Percentiles rank a stretch among this genome's conserved stretches.
Evolutionary conservation across 148 eudicot species (phyloP).

Genomic region (Hydrangea macrophylla): DNA sequence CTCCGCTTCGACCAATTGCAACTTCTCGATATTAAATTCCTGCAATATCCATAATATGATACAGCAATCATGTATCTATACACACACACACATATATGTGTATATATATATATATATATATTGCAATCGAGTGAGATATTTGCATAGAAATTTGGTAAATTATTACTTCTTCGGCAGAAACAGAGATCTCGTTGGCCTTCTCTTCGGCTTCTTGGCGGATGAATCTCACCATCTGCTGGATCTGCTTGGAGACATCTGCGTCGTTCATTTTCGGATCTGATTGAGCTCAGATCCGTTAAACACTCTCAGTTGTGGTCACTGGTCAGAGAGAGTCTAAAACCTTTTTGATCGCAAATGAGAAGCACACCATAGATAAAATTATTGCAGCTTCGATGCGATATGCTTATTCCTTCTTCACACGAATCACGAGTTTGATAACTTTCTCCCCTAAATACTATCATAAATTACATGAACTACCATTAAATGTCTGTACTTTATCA

Average conservation of each 20-base stretch:
- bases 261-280: conserved; percentile 60
- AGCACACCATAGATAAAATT: no score
- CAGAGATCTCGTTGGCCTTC: conserved; percentile 84
- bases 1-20: conserved; percentile 89
- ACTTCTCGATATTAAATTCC: conserved; percentile 91
- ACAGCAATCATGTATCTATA: no score
- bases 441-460: no score
- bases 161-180: conserved; percentile 69
- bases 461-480: no score
- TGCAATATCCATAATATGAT: conserved; percentile 10
- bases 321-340: background rate
- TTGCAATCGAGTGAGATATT: background rate
- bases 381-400: no score
- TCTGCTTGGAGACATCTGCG: conserved; percentile 81
- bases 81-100: background rate
- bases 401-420: no score
- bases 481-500: no score
- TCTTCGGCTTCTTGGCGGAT: conserved; percentile 91
- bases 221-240: conserved; percentile 88
- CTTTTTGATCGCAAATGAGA: background rate
- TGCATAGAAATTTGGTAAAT: background rate
- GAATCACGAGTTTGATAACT: no score
- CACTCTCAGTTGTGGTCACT: no score
- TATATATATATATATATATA: no score
- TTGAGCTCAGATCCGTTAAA: background rate